Percentiles rank a stretch among this genome's conserved stretches.
Conservation (phyloP, 2,329 filamentous ascomycete species). For the Aspergillus glaucus region DNA sequence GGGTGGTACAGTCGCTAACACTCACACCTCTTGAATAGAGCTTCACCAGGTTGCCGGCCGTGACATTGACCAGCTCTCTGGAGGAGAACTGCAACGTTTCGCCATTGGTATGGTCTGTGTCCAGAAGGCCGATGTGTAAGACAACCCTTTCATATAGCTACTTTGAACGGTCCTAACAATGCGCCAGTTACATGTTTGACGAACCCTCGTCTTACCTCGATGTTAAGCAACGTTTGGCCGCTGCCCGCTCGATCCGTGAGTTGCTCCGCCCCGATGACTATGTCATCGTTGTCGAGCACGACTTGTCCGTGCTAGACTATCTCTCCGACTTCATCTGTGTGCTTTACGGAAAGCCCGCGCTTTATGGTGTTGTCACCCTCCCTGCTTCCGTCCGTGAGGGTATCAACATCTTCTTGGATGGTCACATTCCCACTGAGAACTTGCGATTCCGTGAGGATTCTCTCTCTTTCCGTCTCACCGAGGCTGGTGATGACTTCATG, state of each 20-base stretch:
- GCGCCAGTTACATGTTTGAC: constrained; percentile 88
- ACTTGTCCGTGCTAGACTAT: constrained; percentile 96
- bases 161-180: constrained; percentile 9
- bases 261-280: constrained; percentile 86
- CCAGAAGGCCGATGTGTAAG: constrained; percentile 83
- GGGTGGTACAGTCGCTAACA: constrained; percentile 10
- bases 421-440: constrained; percentile 97
- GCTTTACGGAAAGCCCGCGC: constrained; percentile 87
- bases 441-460: constrained; percentile 96
- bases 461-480: constrained; percentile 87
- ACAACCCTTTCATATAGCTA: constrained; percentile 4
- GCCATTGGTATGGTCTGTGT: constrained; percentile 94
- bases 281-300: constrained; percentile 98
- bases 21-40: constrained; percentile 46
- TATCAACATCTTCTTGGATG: constrained; percentile 98
- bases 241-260: constrained; percentile 85
- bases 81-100: constrained; percentile 96
- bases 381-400: constrained; percentile 95
- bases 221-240: constrained; percentile 96
- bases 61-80: constrained; percentile 83
- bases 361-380: constrained; percentile 96
- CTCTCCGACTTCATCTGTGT: constrained; percentile 98
- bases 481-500: constrained; percentile 81
- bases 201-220: constrained; percentile 98
- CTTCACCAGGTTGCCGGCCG: constrained; percentile 84